A percentile compares a stretch with the other conserved stretches of the same genome.
Evolutionary conservation across 179 eudicot genomes (phyloP).

Genomic region (Silene coronaria): DNA sequence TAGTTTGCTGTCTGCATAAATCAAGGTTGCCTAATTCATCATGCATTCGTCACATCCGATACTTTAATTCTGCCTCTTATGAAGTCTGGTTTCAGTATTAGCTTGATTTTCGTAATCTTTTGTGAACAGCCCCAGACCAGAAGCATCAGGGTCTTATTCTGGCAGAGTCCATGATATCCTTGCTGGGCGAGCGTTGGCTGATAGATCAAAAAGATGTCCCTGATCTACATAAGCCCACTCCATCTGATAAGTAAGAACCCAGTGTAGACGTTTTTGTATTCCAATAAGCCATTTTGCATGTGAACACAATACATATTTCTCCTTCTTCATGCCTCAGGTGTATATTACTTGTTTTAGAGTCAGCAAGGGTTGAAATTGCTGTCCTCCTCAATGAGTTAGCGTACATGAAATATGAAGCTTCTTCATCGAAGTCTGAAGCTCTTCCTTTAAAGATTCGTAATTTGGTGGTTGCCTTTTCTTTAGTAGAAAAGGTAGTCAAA

Average conservation of each 20-base stretch:
- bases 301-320: slow-evolving; percentile 7
- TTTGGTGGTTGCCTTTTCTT: slow-evolving; percentile 61
- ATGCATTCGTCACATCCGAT: too few relatives aligned
- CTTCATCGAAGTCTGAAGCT: slow-evolving; percentile 43
- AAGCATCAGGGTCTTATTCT: slow-evolving; percentile 74
- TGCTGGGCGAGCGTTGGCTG: slow-evolving; percentile 79
- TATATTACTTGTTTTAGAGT: slow-evolving; percentile 75
- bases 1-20: not conserved
- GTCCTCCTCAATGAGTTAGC: slow-evolving; percentile 84
- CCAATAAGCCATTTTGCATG: not conserved
- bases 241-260: slow-evolving; percentile 54
- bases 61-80: not conserved
- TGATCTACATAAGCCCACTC: slow-evolving; percentile 35
- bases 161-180: slow-evolving; percentile 62
- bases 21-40: not conserved
- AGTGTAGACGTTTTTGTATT: not conserved
- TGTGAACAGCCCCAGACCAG: slow-evolving; percentile 57
- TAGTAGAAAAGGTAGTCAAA: slow-evolving; percentile 73
- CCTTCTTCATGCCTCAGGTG: slow-evolving; percentile 47
- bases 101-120: slow-evolving; percentile 10
- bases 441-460: slow-evolving; percentile 46
- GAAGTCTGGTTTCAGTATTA: not conserved
- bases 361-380: slow-evolving; percentile 86
- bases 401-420: slow-evolving; percentile 69
- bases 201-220: slow-evolving; percentile 43